phyloP scores from a whole-genome alignment of 1,284 basidiomycete genomes.

The Naganishia sp. region DNA sequence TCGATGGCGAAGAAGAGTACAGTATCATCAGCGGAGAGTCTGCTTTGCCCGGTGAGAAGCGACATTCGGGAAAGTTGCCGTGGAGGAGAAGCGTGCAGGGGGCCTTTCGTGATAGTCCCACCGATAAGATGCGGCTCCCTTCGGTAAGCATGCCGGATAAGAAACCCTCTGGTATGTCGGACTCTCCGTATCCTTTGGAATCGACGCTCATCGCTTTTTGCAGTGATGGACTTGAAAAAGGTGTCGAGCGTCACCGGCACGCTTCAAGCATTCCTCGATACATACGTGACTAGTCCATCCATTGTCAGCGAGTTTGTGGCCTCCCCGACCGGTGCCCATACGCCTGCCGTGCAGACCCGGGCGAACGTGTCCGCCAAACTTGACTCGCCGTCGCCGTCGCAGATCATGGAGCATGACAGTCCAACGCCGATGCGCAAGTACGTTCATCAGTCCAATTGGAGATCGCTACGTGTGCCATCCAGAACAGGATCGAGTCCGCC shows the following conservation, averaged over 20 bases:
- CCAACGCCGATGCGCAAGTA: conserved; percentile 32
- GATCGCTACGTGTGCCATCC: background rate
- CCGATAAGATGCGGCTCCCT: too few relatives aligned
- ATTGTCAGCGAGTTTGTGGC: background rate
- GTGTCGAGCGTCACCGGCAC: conserved; percentile 30
- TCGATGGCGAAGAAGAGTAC: conserved; percentile 20
- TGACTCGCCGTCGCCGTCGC: conserved; percentile 25
- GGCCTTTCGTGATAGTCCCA: background rate
- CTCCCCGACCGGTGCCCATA: background rate
- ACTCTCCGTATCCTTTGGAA: too few relatives aligned
- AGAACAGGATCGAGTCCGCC: conserved; percentile 10
- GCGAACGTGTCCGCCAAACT: background rate
- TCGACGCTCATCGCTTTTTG: background rate
- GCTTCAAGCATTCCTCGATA: conserved; percentile 20
- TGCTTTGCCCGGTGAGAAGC: background rate
- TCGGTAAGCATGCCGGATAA: background rate
- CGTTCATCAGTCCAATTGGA: background rate
- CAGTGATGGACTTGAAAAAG: conserved; percentile 29
- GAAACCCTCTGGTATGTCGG: conserved; percentile 3
- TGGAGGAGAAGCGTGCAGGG: conserved; percentile 29
- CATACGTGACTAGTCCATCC: conserved; percentile 15
- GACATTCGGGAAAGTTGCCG: conserved; percentile 19
- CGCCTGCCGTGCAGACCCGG: background rate
- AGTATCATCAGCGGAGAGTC: conserved; percentile 9
- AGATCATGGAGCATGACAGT: conserved; percentile 28